These are phyloP conservation scores for Wickerhamiella hasegawae DNA, from an alignment of 805 yeast genomes.

Conservation along the genomic window DNA sequence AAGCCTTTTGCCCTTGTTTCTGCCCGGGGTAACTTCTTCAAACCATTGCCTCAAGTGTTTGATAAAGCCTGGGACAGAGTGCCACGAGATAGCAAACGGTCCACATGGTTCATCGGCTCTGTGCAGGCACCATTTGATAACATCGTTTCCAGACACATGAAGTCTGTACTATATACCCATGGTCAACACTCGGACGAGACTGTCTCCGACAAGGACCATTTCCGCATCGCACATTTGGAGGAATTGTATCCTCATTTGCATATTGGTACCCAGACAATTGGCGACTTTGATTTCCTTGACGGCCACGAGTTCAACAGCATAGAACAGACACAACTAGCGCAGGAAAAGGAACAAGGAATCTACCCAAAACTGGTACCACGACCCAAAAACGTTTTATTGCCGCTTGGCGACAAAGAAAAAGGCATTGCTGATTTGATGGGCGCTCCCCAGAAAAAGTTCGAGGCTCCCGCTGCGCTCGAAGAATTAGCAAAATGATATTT, in stretches of 20 bases:
- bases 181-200: background rate
- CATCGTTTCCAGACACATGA: conserved; percentile 3
- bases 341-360: background rate
- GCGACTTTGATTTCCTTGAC: background rate
- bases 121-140: conserved; percentile 11
- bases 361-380: background rate
- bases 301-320: too few relatives aligned
- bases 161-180: conserved; percentile 6
- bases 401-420: conserved; percentile 4
- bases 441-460: too few relatives aligned
- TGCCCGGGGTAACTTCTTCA: conserved; percentile 10
- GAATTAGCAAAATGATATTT: too few relatives aligned
- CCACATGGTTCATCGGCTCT: conserved; percentile 16
- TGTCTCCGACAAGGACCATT: background rate
- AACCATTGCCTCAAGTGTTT: conserved; percentile 17
- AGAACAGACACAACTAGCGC: too few relatives aligned
- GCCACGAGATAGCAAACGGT: conserved; percentile 8
- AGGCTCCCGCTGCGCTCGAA: too few relatives aligned
- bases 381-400: conserved; percentile 3
- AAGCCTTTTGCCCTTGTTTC: conserved; percentile 5
- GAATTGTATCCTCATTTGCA: conserved; percentile 2
- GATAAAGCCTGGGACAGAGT: conserved; percentile 10
- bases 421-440: conserved; percentile 2
- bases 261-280: background rate
- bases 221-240: background rate